Base-by-base conservation (phyloP, 352 stramenopile genomes). In the Phytophthora cactorum region DNA sequence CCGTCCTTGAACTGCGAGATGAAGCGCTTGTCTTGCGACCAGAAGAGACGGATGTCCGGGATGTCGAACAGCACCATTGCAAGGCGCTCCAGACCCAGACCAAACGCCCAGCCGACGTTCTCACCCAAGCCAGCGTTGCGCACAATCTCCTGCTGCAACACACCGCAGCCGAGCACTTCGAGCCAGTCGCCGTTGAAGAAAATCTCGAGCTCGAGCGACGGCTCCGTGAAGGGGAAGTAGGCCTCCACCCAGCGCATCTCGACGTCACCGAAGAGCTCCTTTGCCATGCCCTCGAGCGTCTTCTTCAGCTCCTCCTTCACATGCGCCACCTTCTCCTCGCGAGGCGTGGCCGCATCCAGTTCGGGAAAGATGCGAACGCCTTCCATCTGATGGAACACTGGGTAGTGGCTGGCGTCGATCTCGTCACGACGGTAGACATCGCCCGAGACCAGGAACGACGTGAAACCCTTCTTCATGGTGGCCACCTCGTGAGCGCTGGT, bases 21-120 rank as follows among this genome's bases (percentile, higher is more conserved):
- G 75, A 98, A 98, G 36, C 97, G 86, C 60, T 86, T 51, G 81
- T 99, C 97, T 36, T 97, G 77, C 0, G 91, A 97, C 98, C 98
- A 99, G 84, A 99, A 99, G 12, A 99, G 75, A 38, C 98, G 97
- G 82, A 99, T 99, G 70, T 99, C 98, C 3, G 98, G 97, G 75
- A 99, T 99, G 50, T 98, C 81, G 78, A 99, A 99, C 22, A 99
- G 79, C 28, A 99, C 96, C 98, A 99, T 99, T 5, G 97, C 98
- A 22, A 99, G 83, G 52, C 98, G 88, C 74, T 99, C 98, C 11
- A 99, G 88, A 10, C 98, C 98, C 3, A 99, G 80, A 15, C 98
- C 98, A 77, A 99, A 99, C 8, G 98, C 98, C 97, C 97, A 99
- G 57, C 97, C 98, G 2, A 96, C 84, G 51, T 91, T 78, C 41